phyloP scores from a whole-genome alignment of 2,329 filamentous ascomycete species.

The Fusarium kyushuense region DNA sequence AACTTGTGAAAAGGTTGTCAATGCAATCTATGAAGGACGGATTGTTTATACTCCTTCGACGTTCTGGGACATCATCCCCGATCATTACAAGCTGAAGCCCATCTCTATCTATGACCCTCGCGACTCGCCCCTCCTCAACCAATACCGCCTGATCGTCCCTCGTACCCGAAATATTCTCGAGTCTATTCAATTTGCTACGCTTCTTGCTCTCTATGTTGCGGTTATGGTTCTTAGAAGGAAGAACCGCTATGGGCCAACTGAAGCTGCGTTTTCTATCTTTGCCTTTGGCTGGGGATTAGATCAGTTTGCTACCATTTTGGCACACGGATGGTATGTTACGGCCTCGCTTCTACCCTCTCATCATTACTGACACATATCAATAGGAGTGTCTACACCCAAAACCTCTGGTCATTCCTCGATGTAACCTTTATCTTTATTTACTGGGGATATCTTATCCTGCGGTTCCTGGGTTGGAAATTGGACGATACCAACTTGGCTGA shows the following conservation, averaged over 20 bases:
- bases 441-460: slow-evolving; percentile 73
- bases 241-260: slow-evolving; percentile 66
- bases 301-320: slow-evolving; percentile 80
- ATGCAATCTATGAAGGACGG: slow-evolving; percentile 83
- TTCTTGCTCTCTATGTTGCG: slow-evolving; percentile 76
- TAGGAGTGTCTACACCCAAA: slow-evolving; percentile 86
- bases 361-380: slow-evolving; percentile 9
- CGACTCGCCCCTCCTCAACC: slow-evolving; percentile 80
- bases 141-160: slow-evolving; percentile 86
- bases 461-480: slow-evolving; percentile 71
- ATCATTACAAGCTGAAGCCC: slow-evolving; percentile 86
- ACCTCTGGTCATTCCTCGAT: slow-evolving; percentile 89
- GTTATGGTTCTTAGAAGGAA: slow-evolving; percentile 78
- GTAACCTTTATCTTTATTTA: slow-evolving; percentile 82
- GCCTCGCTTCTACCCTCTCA: background rate
- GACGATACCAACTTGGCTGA: slow-evolving; percentile 64
- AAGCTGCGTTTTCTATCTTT: slow-evolving; percentile 78
- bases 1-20: slow-evolving; percentile 83
- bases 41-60: slow-evolving; percentile 85
- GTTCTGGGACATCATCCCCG: slow-evolving; percentile 85
- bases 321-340: slow-evolving; percentile 70
- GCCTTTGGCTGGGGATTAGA: slow-evolving; percentile 83
- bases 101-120: slow-evolving; percentile 85
- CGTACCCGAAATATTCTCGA: slow-evolving; percentile 82
- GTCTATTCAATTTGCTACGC: slow-evolving; percentile 76